phyloP scores from a whole-genome alignment of 1,284 basidiomycete species.

The Cutaneotrichosporon mucoides region DNA sequence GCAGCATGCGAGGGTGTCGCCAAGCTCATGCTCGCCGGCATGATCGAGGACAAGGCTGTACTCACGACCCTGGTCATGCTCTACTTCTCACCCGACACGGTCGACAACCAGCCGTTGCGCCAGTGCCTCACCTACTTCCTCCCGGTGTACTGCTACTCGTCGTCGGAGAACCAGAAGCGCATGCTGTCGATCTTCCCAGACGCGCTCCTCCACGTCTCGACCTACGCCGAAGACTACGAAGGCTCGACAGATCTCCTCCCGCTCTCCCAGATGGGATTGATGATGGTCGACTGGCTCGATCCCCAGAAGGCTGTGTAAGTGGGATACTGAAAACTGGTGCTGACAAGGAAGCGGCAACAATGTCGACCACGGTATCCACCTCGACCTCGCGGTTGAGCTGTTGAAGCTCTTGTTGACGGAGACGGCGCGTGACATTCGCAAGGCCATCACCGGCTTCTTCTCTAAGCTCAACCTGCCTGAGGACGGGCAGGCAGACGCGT shows the following conservation, averaged over 20 bases:
- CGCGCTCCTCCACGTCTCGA: conserved; percentile 64
- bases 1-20: conserved; percentile 77
- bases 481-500: conserved; percentile 56
- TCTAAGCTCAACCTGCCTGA: conserved; percentile 72
- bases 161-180: conserved; percentile 68
- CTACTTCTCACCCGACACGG: conserved; percentile 84
- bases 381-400: conserved; percentile 72
- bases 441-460: conserved; percentile 73
- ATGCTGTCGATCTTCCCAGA: conserved; percentile 80
- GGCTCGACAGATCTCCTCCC: conserved; percentile 75
- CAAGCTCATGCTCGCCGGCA: conserved; percentile 83
- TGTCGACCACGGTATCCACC: conserved; percentile 60
- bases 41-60: conserved; percentile 71
- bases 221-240: conserved; percentile 63
- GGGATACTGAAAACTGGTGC: conserved; percentile 22
- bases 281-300: conserved; percentile 92
- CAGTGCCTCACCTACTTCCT: conserved; percentile 97
- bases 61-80: conserved; percentile 72
- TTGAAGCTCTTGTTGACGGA: conserved; percentile 55
- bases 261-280: conserved; percentile 71
- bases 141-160: conserved; percentile 87
- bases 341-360: conserved; percentile 38
- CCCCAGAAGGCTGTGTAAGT: conserved; percentile 72
- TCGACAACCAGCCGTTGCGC: conserved; percentile 76
- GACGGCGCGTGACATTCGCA: conserved; percentile 60